phyloP scores from a whole-genome alignment of 495 filamentous ascomycete genomes.

The Cryomyces antarcticus region DNA sequence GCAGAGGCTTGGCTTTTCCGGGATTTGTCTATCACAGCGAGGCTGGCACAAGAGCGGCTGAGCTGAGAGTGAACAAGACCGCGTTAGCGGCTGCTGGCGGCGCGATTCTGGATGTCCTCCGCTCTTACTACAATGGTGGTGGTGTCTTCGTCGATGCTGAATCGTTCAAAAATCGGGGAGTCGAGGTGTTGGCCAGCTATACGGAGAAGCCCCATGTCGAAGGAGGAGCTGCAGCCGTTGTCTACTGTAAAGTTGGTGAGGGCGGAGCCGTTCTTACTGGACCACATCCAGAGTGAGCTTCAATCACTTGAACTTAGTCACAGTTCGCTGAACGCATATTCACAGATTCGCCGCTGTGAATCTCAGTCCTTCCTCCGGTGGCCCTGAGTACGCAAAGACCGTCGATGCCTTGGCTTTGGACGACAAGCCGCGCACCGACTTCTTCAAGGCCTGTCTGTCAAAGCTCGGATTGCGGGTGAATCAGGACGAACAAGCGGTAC shows the following conservation, averaged over 20 bases:
- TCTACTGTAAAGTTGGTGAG: conserved; percentile 77
- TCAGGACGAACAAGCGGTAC: conserved; percentile 46
- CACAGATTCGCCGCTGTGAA: conserved; percentile 66
- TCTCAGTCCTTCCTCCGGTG: conserved; percentile 38
- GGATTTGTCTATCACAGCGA: conserved; percentile 90
- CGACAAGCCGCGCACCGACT: conserved; percentile 47
- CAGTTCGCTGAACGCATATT: background rate
- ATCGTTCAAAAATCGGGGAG: conserved; percentile 34
- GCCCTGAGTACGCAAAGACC: conserved; percentile 43
- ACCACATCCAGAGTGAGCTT: conserved; percentile 77
- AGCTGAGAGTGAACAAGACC: conserved; percentile 42
- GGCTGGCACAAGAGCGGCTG: conserved; percentile 55
- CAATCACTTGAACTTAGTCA: conserved; percentile 1
- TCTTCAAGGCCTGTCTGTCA: conserved; percentile 59
- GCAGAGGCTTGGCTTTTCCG: conserved; percentile 68
- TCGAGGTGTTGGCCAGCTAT: conserved; percentile 73
- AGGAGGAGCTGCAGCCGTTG: conserved; percentile 48
- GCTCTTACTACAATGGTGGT: conserved; percentile 83
- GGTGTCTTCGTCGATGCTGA: conserved; percentile 80
- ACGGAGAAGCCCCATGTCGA: conserved; percentile 57
- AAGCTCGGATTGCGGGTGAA: conserved; percentile 71
- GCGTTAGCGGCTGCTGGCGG: conserved; percentile 27
- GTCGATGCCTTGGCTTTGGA: conserved; percentile 50
- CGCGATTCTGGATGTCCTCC: conserved; percentile 39
- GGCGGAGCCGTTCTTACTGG: conserved; percentile 66